A percentile compares a stretch with the other conserved stretches of the same genome.
These are phyloP conservation scores for Bacidia gigantensis DNA, from an alignment of 495 filamentous ascomycete species.

Conservation along the genomic window DNA sequence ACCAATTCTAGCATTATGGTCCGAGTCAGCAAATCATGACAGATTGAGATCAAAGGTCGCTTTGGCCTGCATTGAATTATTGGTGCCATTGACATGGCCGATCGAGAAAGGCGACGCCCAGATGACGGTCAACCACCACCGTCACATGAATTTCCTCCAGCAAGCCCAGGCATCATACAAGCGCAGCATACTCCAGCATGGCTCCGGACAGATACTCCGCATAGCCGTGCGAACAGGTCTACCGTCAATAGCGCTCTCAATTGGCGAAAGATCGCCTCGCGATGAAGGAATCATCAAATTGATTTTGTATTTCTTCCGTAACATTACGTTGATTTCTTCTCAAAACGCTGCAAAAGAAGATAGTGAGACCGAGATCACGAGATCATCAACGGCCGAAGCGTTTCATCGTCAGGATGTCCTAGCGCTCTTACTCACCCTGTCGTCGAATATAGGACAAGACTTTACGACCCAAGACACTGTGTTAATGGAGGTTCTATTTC, in stretches of 20 bases:
- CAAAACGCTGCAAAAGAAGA: conserved; percentile 47
- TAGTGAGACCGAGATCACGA: conserved; percentile 77
- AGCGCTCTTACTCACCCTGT: conserved; percentile 65
- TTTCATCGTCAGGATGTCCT: conserved; percentile 86
- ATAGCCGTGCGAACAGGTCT: conserved; percentile 67
- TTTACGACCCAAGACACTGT: conserved; percentile 79
- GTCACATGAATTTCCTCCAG: conserved; percentile 77
- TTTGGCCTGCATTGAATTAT: conserved; percentile 76
- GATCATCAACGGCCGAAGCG: conserved; percentile 74
- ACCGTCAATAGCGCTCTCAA: conserved; percentile 70
- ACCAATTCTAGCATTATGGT: conserved; percentile 75
- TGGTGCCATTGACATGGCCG: conserved; percentile 93
- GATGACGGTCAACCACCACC: conserved; percentile 86
- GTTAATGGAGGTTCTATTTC: conserved; percentile 79
- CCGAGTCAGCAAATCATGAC: conserved; percentile 48
- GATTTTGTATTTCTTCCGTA: conserved; percentile 75
- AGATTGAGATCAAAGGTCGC: conserved; percentile 66
- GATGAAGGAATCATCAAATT: conserved; percentile 93
- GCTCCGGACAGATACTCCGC: conserved; percentile 59
- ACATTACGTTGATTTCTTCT: conserved; percentile 70
- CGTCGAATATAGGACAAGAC: conserved; percentile 83
- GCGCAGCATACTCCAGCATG: conserved; percentile 67
- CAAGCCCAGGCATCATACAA: conserved; percentile 85
- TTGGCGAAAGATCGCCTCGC: conserved; percentile 58
- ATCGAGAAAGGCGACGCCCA: conserved; percentile 61